A percentile compares a stretch with the other conserved stretches of the same genome.
Conservation (phyloP, 495 filamentous ascomycete genomes). For the Penicillium parvum region DNA sequence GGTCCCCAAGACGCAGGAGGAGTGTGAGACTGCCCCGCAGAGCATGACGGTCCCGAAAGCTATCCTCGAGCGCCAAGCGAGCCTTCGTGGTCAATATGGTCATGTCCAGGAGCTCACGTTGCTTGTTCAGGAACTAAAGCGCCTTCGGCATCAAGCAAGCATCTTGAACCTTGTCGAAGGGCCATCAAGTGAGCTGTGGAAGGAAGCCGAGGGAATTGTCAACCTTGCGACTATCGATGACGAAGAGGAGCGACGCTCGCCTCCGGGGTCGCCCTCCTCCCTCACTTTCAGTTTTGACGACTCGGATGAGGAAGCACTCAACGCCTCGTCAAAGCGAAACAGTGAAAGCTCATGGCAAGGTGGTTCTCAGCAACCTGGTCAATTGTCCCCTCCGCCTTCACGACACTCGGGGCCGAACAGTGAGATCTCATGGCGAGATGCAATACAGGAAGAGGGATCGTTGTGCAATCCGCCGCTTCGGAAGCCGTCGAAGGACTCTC, state of each 20-base stretch:
- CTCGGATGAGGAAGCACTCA: constrained; percentile 56
- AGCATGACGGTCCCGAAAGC: constrained; percentile 74
- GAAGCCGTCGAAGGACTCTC: constrained; percentile 38
- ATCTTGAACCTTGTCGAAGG: constrained; percentile 62
- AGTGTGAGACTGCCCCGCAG: constrained; percentile 20
- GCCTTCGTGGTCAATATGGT: constrained; percentile 78
- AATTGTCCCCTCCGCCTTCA: not conserved
- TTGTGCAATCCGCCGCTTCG: constrained; percentile 11
- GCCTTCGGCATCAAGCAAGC: constrained; percentile 58
- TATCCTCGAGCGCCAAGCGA: constrained; percentile 80
- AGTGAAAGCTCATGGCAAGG: constrained; percentile 35
- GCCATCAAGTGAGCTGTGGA: constrained; percentile 62
- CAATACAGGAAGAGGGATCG: not conserved
- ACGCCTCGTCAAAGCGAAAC: constrained; percentile 29
- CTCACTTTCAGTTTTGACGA: constrained; percentile 52
- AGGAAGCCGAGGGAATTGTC: constrained; percentile 85
- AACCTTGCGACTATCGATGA: constrained; percentile 80
- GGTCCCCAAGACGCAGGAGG: constrained; percentile 21
- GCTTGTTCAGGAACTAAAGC: constrained; percentile 75
- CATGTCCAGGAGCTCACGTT: constrained; percentile 81
- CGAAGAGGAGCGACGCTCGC: constrained; percentile 52
- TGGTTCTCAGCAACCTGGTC: not conserved
- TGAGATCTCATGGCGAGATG: constrained; percentile 27
- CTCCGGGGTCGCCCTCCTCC: constrained; percentile 48
- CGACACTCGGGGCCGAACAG: constrained; percentile 22